Conservation (phyloP, 306 rosid species). For the Glycine tomentella region DNA sequence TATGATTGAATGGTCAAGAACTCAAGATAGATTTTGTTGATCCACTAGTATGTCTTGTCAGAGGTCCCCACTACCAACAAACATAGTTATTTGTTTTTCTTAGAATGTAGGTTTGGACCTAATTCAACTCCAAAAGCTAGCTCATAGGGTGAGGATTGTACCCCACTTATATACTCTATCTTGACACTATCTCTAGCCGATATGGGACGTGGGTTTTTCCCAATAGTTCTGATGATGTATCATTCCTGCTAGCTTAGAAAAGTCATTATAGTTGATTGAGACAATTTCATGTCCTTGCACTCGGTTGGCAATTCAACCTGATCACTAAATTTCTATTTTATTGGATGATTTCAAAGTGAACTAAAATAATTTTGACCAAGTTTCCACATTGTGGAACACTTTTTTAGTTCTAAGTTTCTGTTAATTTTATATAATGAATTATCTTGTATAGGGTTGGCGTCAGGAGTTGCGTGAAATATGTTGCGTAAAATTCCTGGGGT, state of each 20-base stretch:
- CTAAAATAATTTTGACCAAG: background rate
- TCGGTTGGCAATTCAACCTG: background rate
- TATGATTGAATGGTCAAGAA: constrained; percentile 28
- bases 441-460: background rate
- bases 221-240: constrained; percentile 3
- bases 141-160: too few species aligned
- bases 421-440: background rate
- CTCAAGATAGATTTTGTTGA: background rate
- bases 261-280: background rate
- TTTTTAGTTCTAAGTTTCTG: background rate
- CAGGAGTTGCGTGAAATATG: too few species aligned
- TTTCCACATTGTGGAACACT: background rate
- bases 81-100: background rate
- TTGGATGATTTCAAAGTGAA: constrained; percentile 6
- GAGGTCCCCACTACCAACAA: background rate
- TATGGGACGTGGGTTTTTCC: too few species aligned
- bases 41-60: constrained; percentile 15
- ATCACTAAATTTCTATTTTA: constrained; percentile 16
- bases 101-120: too few species aligned
- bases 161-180: too few species aligned
- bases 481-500: too few species aligned
- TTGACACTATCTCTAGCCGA: too few species aligned
- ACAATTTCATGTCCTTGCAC: background rate
- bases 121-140: too few species aligned
- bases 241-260: constrained; percentile 7